A percentile compares a stretch with the other conserved stretches of the same genome.
These are phyloP conservation scores for Sarocladium kiliense DNA, from an alignment of 2,329 filamentous ascomycete species.

Conservation along the genomic window DNA sequence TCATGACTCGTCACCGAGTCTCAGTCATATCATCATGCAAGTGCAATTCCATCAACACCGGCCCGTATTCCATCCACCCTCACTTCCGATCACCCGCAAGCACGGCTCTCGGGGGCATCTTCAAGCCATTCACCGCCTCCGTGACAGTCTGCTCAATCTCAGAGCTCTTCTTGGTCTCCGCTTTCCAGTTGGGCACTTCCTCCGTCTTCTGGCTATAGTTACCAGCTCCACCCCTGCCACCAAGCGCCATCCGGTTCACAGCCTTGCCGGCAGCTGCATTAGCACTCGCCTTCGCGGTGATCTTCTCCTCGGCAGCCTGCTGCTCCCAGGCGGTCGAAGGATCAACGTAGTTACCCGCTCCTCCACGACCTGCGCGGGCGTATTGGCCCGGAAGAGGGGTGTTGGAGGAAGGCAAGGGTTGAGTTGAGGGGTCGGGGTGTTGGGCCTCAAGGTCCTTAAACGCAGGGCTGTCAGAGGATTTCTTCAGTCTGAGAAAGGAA, in stretches of 20 bases:
- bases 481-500: no score
- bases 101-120: constrained; percentile 41
- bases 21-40: no score
- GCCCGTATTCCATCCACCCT: no score
- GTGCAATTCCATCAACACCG: no score
- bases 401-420: neutral
- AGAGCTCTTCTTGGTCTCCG: constrained; percentile 25
- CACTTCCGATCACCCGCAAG: constrained; percentile 14
- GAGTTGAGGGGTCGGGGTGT: constrained; percentile 13
- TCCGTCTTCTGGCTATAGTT: constrained; percentile 3
- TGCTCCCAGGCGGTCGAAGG: constrained; percentile 26
- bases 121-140: constrained; percentile 43
- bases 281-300: constrained; percentile 27
- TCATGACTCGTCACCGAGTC: neutral
- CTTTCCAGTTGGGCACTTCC: constrained; percentile 17
- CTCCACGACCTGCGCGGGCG: constrained; percentile 48
- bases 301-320: constrained; percentile 27
- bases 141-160: constrained; percentile 38
- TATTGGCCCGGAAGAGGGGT: neutral
- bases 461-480: no score
- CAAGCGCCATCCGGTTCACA: constrained; percentile 15
- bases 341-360: constrained; percentile 55
- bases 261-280: constrained; percentile 16
- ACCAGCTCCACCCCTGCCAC: neutral
- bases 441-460: constrained; percentile 29